Conservation (phyloP, 306 rosid genomes). For the Amphicarpaea edgeworthii region DNA sequence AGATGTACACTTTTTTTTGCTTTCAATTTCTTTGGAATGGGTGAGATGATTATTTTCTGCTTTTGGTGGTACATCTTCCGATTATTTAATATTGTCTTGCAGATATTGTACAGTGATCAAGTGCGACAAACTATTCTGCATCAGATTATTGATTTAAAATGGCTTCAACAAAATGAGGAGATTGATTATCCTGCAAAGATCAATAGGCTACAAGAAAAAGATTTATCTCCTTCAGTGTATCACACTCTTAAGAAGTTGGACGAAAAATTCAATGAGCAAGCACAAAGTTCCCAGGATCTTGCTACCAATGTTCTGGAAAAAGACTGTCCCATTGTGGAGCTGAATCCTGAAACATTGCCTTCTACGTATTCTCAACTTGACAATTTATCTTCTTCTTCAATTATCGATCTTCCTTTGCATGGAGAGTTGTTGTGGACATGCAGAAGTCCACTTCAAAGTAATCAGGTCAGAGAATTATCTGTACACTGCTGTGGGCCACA, state of each 20-base stretch:
- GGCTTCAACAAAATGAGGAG: conserved; percentile 60
- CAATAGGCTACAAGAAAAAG: conserved; percentile 48
- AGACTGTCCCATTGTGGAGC: conserved; percentile 48
- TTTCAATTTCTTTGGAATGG: too few species aligned
- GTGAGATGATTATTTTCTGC: too few species aligned
- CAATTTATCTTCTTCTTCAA: conserved; percentile 58
- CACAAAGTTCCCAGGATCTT: conserved; percentile 47
- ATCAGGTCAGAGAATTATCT: conserved; percentile 68
- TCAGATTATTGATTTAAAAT: conserved; percentile 78
- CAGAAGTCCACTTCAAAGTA: conserved; percentile 64
- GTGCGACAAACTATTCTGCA: conserved; percentile 62
- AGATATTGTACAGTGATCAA: conserved; percentile 55
- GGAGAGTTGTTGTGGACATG: conserved; percentile 76
- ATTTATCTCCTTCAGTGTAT: conserved; percentile 46
- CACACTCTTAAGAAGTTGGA: conserved; percentile 46
- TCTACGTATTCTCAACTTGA: conserved; percentile 63
- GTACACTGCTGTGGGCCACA: conserved; percentile 23
- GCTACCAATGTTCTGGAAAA: conserved; percentile 44
- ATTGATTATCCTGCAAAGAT: conserved; percentile 46
- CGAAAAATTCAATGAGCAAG: conserved; percentile 52
- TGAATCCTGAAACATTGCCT: conserved; percentile 57
- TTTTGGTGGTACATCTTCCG: conserved; percentile 6
- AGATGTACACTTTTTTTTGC: too few species aligned
- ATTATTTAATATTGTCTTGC: conserved; percentile 42
- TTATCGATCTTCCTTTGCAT: conserved; percentile 60